Evolutionary conservation across 2,329 filamentous ascomycete species (phyloP).

Genomic region (Chaetoscypha palmicola): DNA sequence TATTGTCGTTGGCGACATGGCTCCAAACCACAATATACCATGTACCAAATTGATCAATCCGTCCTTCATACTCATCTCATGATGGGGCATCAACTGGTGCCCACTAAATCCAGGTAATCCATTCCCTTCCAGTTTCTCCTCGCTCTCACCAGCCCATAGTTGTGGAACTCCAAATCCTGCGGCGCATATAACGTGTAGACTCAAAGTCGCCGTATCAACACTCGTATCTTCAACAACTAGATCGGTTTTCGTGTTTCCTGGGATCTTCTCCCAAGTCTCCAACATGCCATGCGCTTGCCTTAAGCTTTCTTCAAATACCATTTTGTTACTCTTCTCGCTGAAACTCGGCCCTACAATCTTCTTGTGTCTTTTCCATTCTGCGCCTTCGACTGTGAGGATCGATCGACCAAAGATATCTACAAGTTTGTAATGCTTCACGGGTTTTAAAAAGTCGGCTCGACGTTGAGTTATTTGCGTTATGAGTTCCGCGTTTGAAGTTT

Average conservation of each 20-base stretch:
- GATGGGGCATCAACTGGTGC: slow-evolving; percentile 24
- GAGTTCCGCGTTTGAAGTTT: slow-evolving; percentile 25
- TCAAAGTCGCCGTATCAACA: slow-evolving; percentile 42
- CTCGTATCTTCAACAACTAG: slow-evolving; percentile 36
- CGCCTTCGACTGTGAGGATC: slow-evolving; percentile 29
- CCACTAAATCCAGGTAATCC: slow-evolving; percentile 18
- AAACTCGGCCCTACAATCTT: slow-evolving; percentile 30
- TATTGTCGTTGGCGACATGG: slow-evolving; percentile 39
- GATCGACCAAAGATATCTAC: slow-evolving; percentile 29
- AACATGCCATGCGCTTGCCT: slow-evolving; percentile 40
- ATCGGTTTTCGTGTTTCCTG: slow-evolving; percentile 6
- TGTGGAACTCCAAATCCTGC: slow-evolving; percentile 41
- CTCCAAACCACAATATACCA: slow-evolving; percentile 40
- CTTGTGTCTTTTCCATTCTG: slow-evolving; percentile 29
- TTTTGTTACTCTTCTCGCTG: slow-evolving; percentile 40
- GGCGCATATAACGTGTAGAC: slow-evolving; percentile 46
- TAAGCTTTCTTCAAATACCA: slow-evolving; percentile 38
- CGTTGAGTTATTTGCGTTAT: slow-evolving; percentile 24
- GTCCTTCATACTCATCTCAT: slow-evolving; percentile 42
- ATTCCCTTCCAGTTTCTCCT: slow-evolving; percentile 14
- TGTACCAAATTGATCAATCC: slow-evolving; percentile 41
- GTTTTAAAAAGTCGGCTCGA: slow-evolving; percentile 28
- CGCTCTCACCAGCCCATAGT: slow-evolving; percentile 37
- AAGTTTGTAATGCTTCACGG: slow-evolving; percentile 25
- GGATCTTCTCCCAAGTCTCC: slow-evolving; percentile 27